phyloP scores from a whole-genome alignment of 768 basidiomycete species.

The Hemileccinum rubropunctum region DNA sequence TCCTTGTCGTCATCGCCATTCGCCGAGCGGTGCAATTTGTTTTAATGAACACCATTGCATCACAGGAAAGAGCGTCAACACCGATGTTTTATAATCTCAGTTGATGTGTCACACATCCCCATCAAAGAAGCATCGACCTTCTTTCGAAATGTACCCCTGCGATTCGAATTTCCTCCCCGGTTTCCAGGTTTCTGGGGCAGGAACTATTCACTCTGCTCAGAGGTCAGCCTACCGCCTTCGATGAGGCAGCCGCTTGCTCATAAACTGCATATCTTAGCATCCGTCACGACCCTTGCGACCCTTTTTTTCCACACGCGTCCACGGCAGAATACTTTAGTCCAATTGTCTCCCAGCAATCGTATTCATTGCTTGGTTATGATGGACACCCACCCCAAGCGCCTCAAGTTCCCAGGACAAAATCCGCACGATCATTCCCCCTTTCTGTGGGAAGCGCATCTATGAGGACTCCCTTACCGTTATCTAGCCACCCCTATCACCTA shows the following conservation, averaged over 20 bases:
- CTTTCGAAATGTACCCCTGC: constrained; percentile 16
- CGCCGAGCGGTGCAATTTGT: constrained; percentile 16
- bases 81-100: constrained; percentile 21
- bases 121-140: constrained; percentile 21
- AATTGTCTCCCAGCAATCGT: constrained; percentile 2
- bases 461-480: constrained; percentile 2
- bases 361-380: neutral
- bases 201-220: constrained; percentile 1
- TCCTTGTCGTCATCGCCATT: constrained; percentile 25
- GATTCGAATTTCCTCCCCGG: constrained; percentile 7
- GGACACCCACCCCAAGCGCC: neutral
- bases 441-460: constrained; percentile 5
- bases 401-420: constrained; percentile 1
- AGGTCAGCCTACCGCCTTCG: constrained; percentile 15
- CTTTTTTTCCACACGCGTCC: neutral
- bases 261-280: constrained; percentile 9
- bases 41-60: constrained; percentile 18
- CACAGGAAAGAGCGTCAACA: constrained; percentile 12
- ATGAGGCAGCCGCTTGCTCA: constrained; percentile 8
- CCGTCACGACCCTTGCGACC: constrained; percentile 1
- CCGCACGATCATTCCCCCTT: constrained; percentile 3
- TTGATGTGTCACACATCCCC: constrained; percentile 12
- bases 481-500: constrained; percentile 14
- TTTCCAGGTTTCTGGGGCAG: constrained; percentile 3
- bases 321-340: neutral